A percentile compares a stretch with the other conserved stretches of the same genome.
Evolutionary conservation across 2,329 filamentous ascomycete genomes (phyloP).

Genomic region (Colletotrichum tofieldiae): DNA sequence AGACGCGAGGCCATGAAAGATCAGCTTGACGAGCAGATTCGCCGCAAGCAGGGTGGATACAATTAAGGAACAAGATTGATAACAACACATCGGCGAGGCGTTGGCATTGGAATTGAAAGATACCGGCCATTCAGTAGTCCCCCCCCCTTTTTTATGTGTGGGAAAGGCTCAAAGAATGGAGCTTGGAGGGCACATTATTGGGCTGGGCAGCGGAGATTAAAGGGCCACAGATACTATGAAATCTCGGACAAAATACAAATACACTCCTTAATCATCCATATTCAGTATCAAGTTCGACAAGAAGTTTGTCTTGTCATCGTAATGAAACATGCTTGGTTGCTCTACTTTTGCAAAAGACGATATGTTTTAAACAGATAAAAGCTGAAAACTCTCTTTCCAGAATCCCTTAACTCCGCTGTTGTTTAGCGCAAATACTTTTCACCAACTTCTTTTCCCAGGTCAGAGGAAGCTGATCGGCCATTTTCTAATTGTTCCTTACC

Average conservation of each 20-base stretch:
- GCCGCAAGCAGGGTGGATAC: background rate
- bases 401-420: no score
- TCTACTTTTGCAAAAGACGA: no score
- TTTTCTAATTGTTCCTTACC: no score
- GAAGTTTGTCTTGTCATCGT: background rate
- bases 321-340: no score
- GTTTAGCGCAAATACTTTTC: no score
- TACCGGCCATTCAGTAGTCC: background rate
- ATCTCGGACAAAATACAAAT: background rate
- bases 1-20: constrained; percentile 28
- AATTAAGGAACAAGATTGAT: background rate
- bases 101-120: background rate
- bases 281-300: no score
- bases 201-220: background rate
- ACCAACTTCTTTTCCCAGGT: no score
- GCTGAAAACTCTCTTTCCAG: no score
- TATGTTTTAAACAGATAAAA: no score
- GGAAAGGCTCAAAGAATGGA: background rate
- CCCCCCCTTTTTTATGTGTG: no score
- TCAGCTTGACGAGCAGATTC: constrained; percentile 26
- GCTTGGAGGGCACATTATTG: background rate
- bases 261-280: background rate
- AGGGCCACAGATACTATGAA: background rate
- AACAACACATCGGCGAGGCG: background rate
- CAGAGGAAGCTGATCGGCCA: no score